Evolutionary conservation across 2,329 filamentous ascomycete species (phyloP).

Genomic region (Diaporthe sp.): DNA sequence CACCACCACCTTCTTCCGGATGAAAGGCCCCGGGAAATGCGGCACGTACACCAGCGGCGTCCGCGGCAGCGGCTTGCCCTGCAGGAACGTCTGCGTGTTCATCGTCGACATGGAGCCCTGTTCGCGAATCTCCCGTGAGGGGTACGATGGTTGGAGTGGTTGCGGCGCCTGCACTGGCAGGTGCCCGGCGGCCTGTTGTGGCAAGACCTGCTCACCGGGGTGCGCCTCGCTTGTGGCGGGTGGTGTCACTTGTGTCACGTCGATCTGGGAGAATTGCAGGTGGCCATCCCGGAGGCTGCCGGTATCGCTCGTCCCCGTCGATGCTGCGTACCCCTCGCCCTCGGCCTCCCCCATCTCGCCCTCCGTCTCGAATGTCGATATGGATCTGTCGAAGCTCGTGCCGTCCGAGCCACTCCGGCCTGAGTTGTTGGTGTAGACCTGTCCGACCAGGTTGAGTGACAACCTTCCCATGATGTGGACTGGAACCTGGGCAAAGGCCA

Average conservation of each 20-base stretch:
- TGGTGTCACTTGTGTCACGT: constrained; percentile 30
- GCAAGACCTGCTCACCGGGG: background rate
- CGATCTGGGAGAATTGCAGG: constrained; percentile 31
- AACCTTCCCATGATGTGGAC: constrained; percentile 36
- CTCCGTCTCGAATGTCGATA: constrained; percentile 32
- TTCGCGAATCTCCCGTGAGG: constrained; percentile 17
- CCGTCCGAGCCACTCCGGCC: constrained; percentile 26
- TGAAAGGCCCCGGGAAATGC: constrained; percentile 32
- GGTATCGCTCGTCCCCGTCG: constrained; percentile 30
- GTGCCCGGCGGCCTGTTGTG: background rate
- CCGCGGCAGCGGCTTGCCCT: constrained; percentile 36
- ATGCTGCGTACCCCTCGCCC: constrained; percentile 27
- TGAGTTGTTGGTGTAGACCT: constrained; percentile 36
- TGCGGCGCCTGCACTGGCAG: background rate
- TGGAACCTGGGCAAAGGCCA: constrained; percentile 39
- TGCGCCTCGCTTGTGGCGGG: constrained; percentile 8
- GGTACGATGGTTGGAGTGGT: background rate
- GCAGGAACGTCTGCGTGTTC: constrained; percentile 31
- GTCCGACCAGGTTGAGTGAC: constrained; percentile 37
- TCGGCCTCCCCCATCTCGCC: constrained; percentile 30
- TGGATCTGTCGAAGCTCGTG: constrained; percentile 33
- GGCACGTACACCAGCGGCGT: constrained; percentile 36
- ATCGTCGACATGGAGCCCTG: constrained; percentile 34
- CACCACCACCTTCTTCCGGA: constrained; percentile 38
- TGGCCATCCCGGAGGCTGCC: constrained; percentile 34